These are phyloP conservation scores for Amanita exitialis DNA, from an alignment of 768 basidiomycete species.

Conservation along the genomic window DNA sequence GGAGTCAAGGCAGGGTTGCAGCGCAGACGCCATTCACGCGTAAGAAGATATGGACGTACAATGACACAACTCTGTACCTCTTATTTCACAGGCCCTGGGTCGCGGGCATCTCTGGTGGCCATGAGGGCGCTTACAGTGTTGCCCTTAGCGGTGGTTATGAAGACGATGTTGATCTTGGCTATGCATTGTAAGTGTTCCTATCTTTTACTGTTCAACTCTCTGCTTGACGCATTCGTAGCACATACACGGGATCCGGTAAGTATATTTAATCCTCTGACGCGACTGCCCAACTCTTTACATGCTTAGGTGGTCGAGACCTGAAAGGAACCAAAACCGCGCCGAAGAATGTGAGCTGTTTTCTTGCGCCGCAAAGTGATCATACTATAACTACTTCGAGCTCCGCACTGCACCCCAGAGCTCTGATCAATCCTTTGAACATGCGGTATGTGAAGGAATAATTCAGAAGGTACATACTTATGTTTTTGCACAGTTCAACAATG, in stretches of 20 bases:
- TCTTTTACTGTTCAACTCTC: background rate
- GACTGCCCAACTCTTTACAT: constrained; percentile 2
- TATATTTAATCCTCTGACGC: background rate
- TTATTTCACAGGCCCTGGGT: constrained; percentile 57
- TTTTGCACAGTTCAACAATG: constrained; percentile 45
- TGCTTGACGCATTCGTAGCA: constrained; percentile 29
- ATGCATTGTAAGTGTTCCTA: constrained; percentile 57
- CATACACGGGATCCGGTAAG: constrained; percentile 70
- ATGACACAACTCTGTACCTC: constrained; percentile 2
- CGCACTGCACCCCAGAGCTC: constrained; percentile 83
- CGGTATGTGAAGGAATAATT: constrained; percentile 17
- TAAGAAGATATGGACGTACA: constrained; percentile 26
- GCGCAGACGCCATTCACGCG: constrained; percentile 78
- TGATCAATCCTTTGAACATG: constrained; percentile 73
- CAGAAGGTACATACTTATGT: background rate
- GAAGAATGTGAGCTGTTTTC: constrained; percentile 56
- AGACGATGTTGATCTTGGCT: constrained; percentile 75
- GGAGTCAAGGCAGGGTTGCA: constrained; percentile 62
- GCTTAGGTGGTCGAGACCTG: constrained; percentile 71
- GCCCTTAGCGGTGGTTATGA: constrained; percentile 87
- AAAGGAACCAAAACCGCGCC: constrained; percentile 75
- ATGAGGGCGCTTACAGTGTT: constrained; percentile 71
- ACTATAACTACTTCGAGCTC: constrained; percentile 35
- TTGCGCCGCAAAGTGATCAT: background rate
- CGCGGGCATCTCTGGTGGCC: constrained; percentile 63